Conservation (phyloP, 2,329 filamentous ascomycete species). For the Ceratocystis papillata region DNA sequence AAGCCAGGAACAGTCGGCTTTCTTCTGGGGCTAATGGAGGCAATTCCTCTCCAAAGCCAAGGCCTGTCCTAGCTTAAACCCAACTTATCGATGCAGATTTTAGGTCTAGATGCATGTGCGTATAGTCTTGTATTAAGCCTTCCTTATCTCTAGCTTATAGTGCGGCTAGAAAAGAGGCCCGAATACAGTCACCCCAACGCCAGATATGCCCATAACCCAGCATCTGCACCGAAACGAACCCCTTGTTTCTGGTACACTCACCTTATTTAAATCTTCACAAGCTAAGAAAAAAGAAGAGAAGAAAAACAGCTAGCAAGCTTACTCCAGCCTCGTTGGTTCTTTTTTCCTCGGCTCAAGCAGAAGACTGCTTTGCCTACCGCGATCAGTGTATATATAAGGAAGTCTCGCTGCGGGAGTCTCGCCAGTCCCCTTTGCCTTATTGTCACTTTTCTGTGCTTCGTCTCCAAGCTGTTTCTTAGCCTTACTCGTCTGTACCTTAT, state of each 20-base stretch:
- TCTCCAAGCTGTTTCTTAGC: too few species aligned
- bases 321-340: neutral
- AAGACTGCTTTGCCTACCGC: neutral
- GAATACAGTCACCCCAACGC: neutral
- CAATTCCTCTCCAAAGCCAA: neutral
- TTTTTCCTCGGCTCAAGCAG: neutral
- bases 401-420: too few species aligned
- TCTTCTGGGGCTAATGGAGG: neutral
- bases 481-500: too few species aligned
- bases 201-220: neutral
- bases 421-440: too few species aligned
- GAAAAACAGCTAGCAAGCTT: neutral
- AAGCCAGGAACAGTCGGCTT: neutral
- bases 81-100: neutral
- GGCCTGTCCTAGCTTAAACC: neutral
- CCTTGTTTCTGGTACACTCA: too few species aligned
- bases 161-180: constrained; percentile 3
- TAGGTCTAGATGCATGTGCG: neutral
- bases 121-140: neutral
- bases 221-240: neutral
- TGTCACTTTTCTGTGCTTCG: too few species aligned
- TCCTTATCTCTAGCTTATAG: neutral
- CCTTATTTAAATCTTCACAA: neutral
- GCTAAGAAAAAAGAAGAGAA: neutral
- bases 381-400: too few species aligned